A percentile compares a stretch with the other conserved stretches of the same genome.
phyloP scores from a whole-genome alignment of 176 grass and related monocot genomes.

The Oryza punctata region DNA sequence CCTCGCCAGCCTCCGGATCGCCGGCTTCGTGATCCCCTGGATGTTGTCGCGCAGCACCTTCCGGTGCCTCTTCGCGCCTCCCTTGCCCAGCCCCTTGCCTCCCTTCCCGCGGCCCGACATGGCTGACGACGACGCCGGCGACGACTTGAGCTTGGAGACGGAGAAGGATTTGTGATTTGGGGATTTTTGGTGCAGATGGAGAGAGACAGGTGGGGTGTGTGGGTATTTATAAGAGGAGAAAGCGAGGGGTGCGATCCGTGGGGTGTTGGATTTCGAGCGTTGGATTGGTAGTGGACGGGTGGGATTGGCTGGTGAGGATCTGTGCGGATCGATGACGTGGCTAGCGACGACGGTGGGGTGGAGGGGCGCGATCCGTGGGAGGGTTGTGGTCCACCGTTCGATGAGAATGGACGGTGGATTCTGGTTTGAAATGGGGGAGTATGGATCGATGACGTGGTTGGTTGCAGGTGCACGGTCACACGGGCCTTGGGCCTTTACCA shows the following conservation, averaged over 20 bases:
- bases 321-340: slow-evolving; percentile 52
- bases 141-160: neutral
- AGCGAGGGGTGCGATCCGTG: slow-evolving; percentile 3
- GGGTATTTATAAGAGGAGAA: neutral
- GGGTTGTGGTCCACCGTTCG: neutral
- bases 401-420: neutral
- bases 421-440: neutral
- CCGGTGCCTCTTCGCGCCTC: slow-evolving; percentile 73
- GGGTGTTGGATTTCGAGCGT: neutral
- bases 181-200: neutral
- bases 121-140: neutral
- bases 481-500: neutral
- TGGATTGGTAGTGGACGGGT: neutral
- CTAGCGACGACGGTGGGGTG: neutral
- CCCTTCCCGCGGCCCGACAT: slow-evolving; percentile 83
- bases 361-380: neutral
- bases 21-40: slow-evolving; percentile 90
- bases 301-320: neutral
- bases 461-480: no score
- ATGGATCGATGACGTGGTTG: neutral
- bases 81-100: slow-evolving; percentile 81
- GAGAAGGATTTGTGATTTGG: slow-evolving; percentile 1
- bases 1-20: slow-evolving; percentile 69
- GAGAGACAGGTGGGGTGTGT: neutral
- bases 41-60: slow-evolving; percentile 87